These are phyloP conservation scores for Fusarium buxicola DNA, from an alignment of 2,329 filamentous ascomycete genomes.

Conservation along the genomic window DNA sequence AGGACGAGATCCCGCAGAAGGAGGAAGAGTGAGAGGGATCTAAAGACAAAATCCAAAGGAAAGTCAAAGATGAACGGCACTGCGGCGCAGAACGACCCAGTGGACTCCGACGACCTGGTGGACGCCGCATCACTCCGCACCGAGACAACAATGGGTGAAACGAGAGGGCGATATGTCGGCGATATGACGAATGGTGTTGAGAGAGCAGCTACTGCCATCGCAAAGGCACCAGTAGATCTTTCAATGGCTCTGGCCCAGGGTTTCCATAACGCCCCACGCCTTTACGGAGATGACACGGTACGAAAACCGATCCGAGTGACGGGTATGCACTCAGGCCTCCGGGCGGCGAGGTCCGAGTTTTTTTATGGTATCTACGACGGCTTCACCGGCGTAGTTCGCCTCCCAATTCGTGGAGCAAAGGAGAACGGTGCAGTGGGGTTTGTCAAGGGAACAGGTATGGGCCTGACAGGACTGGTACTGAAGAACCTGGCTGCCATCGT, in stretches of 20 bases:
- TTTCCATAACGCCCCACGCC: conserved; percentile 76
- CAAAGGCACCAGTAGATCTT: conserved; percentile 69
- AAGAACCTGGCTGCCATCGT: conserved; percentile 73
- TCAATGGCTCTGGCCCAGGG: conserved; percentile 73
- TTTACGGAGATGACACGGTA: conserved; percentile 78
- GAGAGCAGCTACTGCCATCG: conserved; percentile 63
- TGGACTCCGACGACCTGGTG: conserved; percentile 10
- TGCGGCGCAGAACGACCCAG: conserved; percentile 1
- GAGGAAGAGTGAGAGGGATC: conserved; percentile 24
- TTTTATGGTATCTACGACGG: conserved; percentile 74
- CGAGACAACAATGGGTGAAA: conserved; percentile 33
- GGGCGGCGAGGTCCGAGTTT: conserved; percentile 71
- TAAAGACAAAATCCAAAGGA: conserved; percentile 5
- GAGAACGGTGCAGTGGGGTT: conserved; percentile 61
- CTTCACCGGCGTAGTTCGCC: conserved; percentile 69
- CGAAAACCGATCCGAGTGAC: conserved; percentile 72
- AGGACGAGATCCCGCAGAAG: conserved; percentile 62
- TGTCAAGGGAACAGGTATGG: conserved; percentile 70
- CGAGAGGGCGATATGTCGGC: conserved; percentile 56
- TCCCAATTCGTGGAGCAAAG: conserved; percentile 68
- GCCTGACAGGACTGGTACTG: conserved; percentile 71
- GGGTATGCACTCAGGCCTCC: conserved; percentile 71
- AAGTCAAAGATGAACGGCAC: conserved; percentile 1
- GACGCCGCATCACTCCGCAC: conserved; percentile 23
- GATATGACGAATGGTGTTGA: conserved; percentile 65